Evolutionary conservation across 1,284 basidiomycete species (phyloP).

Genomic region (Mrakiaceae sp.): DNA sequence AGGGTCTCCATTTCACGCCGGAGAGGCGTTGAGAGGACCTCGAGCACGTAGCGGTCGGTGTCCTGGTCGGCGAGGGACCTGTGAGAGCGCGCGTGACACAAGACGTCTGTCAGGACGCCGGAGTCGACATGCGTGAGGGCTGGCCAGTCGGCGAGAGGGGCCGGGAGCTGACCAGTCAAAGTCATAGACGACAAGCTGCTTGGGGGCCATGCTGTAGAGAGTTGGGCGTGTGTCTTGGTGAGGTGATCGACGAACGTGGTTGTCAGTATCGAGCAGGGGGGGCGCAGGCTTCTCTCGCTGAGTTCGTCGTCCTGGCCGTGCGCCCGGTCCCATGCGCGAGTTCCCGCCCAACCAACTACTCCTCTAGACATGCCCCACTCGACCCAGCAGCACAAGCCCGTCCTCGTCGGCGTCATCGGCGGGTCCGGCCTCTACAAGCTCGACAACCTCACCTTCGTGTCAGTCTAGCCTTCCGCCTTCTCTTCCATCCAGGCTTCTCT

Average conservation of each 20-base stretch:
- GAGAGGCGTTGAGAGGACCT: constrained; percentile 75
- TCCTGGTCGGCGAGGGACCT: constrained; percentile 92
- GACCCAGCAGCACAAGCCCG: neutral
- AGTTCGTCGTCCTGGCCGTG: neutral
- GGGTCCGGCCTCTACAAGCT: constrained; percentile 57
- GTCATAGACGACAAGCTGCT: constrained; percentile 85
- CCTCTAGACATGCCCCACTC: neutral
- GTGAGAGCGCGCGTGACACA: neutral
- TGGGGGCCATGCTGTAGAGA: constrained; percentile 22
- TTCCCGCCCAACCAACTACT: neutral
- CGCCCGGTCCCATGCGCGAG: neutral
- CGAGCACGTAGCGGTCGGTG: constrained; percentile 91
- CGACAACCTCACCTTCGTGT: constrained; percentile 75
- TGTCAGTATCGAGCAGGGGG: too few relatives aligned
- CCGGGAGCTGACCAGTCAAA: constrained; percentile 76
- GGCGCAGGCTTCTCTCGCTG: neutral
- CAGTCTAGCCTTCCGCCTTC: constrained; percentile 27
- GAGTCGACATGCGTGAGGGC: neutral
- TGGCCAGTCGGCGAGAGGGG: constrained; percentile 10
- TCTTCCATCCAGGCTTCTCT: neutral
- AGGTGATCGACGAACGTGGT: too few relatives aligned
- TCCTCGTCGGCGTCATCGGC: neutral
- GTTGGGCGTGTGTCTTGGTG: too few relatives aligned
- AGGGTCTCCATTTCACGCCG: constrained; percentile 70
- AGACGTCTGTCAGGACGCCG: too few relatives aligned